phyloP scores from a whole-genome alignment of 768 basidiomycete genomes.

The Tulasnella sp. region DNA sequence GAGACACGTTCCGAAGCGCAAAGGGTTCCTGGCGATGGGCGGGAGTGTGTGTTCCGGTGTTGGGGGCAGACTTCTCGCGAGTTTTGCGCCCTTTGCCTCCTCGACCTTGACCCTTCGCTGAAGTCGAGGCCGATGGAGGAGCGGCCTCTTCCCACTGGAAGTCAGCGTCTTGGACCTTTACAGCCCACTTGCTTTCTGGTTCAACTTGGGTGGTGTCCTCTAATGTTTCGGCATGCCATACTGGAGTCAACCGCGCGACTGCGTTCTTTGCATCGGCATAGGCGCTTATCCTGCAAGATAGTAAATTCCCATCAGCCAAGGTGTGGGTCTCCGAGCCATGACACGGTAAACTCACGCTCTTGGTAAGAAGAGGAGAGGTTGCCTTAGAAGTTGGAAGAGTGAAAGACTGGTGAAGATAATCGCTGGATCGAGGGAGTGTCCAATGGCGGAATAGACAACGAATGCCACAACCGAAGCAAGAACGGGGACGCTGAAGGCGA shows the following conservation, averaged over 20 bases:
- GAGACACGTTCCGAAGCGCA: conserved; percentile 41
- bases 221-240: conserved; percentile 50
- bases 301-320: conserved; percentile 20
- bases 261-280: conserved; percentile 61
- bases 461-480: conserved; percentile 61
- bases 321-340: neutral
- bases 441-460: conserved; percentile 53
- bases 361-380: conserved; percentile 61
- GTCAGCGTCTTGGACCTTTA: conserved; percentile 46
- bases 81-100: neutral
- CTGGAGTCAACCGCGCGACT: conserved; percentile 41
- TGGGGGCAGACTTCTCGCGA: conserved; percentile 12
- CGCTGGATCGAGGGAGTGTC: conserved; percentile 52
- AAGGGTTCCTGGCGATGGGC: conserved; percentile 35
- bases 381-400: conserved; percentile 57
- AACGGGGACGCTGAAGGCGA: conserved; percentile 52
- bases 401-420: conserved; percentile 60
- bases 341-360: conserved; percentile 28
- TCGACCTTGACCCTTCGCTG: neutral
- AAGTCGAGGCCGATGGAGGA: neutral
- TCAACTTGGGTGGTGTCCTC: conserved; percentile 32
- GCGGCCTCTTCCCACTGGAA: conserved; percentile 54
- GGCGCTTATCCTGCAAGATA: conserved; percentile 41
- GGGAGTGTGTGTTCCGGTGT: conserved; percentile 6
- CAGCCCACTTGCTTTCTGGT: conserved; percentile 39